Evolutionary conservation across 306 rosid genomes (phyloP).

Genomic region (Ormosia semicastrata): DNA sequence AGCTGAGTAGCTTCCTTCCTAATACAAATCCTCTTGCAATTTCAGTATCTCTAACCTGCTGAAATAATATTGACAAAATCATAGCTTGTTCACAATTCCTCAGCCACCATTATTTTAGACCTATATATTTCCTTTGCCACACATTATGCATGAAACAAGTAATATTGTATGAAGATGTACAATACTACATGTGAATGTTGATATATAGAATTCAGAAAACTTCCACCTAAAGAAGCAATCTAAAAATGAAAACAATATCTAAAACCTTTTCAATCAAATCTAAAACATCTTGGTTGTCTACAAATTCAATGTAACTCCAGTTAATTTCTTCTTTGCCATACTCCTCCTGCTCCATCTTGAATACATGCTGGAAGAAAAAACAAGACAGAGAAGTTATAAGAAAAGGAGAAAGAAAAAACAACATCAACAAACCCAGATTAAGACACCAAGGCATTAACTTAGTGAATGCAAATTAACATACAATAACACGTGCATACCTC

Average conservation of each 20-base stretch:
- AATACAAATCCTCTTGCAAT: neutral
- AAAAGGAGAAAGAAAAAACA: neutral
- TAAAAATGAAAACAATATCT: neutral
- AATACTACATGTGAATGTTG: neutral
- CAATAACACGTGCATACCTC: conserved; percentile 54
- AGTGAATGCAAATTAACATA: neutral
- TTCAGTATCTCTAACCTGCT: conserved; percentile 15
- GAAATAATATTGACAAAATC: neutral
- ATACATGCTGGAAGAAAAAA: conserved; percentile 77
- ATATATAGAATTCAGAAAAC: neutral
- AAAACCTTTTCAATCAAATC: conserved; percentile 97
- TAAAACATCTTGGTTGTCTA: conserved; percentile 96
- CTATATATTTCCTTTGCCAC: neutral
- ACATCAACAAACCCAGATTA: conserved; percentile 5
- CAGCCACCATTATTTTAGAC: conserved; percentile 1
- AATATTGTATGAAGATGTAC: conserved; percentile 7
- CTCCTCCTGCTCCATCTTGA: conserved; percentile 99
- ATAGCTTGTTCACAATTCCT: conserved; percentile 3
- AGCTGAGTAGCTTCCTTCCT: conserved; percentile 7
- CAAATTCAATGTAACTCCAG: conserved; percentile 99
- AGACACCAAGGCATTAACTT: neutral
- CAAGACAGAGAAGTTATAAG: conserved; percentile 13
- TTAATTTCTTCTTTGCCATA: conserved; percentile 91
- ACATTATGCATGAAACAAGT: conserved; percentile 16
- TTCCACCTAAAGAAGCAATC: neutral